Conservation (phyloP, 2,329 filamentous ascomycete species). For the Thielaviopsis ethacetica region DNA sequence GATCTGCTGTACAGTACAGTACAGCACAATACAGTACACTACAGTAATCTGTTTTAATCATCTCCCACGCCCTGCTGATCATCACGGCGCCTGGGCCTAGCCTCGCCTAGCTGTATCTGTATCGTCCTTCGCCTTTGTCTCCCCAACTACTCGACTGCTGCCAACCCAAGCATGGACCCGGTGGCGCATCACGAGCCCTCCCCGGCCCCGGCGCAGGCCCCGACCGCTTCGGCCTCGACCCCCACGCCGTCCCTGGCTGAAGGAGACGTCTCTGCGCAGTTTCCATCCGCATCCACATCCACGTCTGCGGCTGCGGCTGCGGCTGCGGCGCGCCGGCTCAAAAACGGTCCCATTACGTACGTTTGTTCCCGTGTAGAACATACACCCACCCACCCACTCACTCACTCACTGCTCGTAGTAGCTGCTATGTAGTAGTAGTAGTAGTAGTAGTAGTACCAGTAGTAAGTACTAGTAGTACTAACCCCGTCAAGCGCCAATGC, state of each 20-base stretch:
- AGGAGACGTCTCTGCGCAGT: neutral
- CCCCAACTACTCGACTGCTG: neutral
- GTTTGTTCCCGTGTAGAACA: neutral
- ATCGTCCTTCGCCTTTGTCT: neutral
- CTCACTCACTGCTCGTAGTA: too few relatives aligned
- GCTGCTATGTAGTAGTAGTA: too few relatives aligned
- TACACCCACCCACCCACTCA: neutral
- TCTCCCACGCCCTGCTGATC: too few relatives aligned
- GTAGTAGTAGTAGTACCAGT: too few relatives aligned
- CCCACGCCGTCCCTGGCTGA: neutral
- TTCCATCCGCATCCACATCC: neutral
- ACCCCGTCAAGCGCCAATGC: slow-evolving; percentile 15
- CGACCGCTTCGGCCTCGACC: neutral
- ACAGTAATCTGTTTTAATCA: too few relatives aligned
- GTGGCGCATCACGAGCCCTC: neutral
- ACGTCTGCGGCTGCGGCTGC: too few relatives aligned
- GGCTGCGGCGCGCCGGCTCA: slow-evolving; percentile 3
- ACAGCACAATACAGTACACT: too few relatives aligned
- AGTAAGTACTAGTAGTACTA: neutral
- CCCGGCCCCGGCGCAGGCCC: neutral
- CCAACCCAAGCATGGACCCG: neutral
- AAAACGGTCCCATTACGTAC: slow-evolving; percentile 12
- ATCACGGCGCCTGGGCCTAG: too few relatives aligned
- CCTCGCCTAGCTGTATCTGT: too few relatives aligned
- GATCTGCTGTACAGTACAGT: too few relatives aligned